Evolutionary conservation across 2,329 filamentous ascomycete genomes (phyloP), one percentile per base, ranked within the genome.

Genomic region (Chlorencoelia australis): DNA sequence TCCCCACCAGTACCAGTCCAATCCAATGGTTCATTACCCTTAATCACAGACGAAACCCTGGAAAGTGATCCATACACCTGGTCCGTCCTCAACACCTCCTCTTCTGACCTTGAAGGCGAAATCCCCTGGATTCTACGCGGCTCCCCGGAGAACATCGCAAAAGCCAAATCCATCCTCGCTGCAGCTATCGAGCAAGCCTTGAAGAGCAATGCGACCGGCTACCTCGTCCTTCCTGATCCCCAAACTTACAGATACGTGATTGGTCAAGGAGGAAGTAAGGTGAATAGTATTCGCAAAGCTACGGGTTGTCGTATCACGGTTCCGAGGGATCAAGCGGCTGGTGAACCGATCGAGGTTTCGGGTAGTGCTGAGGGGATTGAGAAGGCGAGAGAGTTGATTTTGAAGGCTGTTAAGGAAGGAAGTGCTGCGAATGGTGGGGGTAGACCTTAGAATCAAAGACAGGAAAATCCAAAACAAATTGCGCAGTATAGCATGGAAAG

Each of bases 231-330:
- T 25, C 48, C 89, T 0, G 89, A 98, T 56, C 85, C 91, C 8
- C 77, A 75, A 50, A 86, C 85, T 30, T 94, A 95, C 68, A 77
- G 89, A 44, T 82, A 82, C 46, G 84, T 98, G 32, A 87, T 98
- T 49, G 91, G 91, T 4, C 79, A 81, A 46, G 83, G 82, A 41
- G 91, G 91, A 41, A 82, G 76, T 59, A 89, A 89, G 61, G 93
- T 98, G 59, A 95, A 95, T 63, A 67, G 76, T 27, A 95, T 98
- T 57, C 79, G 91, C 50, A 86, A 85, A 65, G 78, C 91, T 67
- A 95, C 87, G 34, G 84, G 83, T 37, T 95, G 88, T 63, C 87
- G 82, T 64, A 93, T 98, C 57, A 87, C 88, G 47, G 89, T 98
- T 26, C 91, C 91, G 15, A 79, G 84, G 48, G 80, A 85, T 53